A percentile compares a stretch with the other conserved stretches of the same genome.
Evolutionary conservation across 192 early-diverging fungal species (phyloP).

Genomic region (Gamsiella multidivaricata): DNA sequence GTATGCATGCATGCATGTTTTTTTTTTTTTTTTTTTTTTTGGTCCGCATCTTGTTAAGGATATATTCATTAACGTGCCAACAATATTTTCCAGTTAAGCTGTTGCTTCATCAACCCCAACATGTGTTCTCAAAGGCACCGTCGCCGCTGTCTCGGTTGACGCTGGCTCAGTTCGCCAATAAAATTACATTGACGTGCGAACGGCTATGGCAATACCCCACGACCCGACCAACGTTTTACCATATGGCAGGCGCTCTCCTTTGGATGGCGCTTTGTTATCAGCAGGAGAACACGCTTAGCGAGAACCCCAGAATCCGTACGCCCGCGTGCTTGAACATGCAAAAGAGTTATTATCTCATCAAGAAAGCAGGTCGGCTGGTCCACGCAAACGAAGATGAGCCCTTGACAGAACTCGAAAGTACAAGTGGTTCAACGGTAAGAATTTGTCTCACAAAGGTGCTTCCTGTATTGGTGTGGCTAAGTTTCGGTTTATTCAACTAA

Average conservation of each 20-base stretch:
- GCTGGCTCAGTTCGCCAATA: slow-evolving; percentile 44
- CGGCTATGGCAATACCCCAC: slow-evolving; percentile 47
- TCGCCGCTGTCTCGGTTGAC: slow-evolving; percentile 22
- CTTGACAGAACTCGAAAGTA: slow-evolving; percentile 37
- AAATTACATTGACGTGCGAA: slow-evolving; percentile 44
- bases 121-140: slow-evolving; percentile 35
- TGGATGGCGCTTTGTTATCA: slow-evolving; percentile 52
- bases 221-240: slow-evolving; percentile 38
- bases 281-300: slow-evolving; percentile 52
- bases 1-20: too few relatives aligned
- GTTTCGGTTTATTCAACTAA: too few relatives aligned
- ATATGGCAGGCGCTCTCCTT: slow-evolving; percentile 27
- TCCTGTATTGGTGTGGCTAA: too few relatives aligned
- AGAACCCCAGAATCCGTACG: slow-evolving; percentile 47
- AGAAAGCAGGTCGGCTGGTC: slow-evolving; percentile 47
- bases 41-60: neutral
- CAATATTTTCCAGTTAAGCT: slow-evolving; percentile 29
- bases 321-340: slow-evolving; percentile 53
- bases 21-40: neutral
- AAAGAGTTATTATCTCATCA: slow-evolving; percentile 46
- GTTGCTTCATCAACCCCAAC: slow-evolving; percentile 41
- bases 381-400: slow-evolving; percentile 42
- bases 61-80: neutral
- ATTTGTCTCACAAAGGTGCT: neutral
- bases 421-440: slow-evolving; percentile 9